phyloP scores from a whole-genome alignment of 768 basidiomycete species.

The Suillus americanus region DNA sequence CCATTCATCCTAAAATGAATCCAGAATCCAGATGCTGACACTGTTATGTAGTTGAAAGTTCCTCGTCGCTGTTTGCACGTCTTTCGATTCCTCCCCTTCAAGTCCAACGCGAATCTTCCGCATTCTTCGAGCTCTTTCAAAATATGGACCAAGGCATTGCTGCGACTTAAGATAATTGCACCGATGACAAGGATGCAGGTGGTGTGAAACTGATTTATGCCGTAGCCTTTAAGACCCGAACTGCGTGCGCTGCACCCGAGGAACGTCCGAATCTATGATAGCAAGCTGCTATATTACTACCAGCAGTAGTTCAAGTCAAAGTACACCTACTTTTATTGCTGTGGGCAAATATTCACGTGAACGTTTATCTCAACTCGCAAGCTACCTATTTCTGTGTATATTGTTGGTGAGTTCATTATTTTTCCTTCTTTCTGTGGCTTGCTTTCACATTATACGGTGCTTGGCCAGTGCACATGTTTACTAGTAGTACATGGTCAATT shows the following conservation, averaged over 20 bases:
- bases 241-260: neutral
- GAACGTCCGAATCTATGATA: neutral
- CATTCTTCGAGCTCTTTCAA: neutral
- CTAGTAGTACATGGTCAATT: neutral
- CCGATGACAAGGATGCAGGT: neutral
- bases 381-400: neutral
- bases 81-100: neutral
- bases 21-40: neutral
- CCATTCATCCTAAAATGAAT: neutral
- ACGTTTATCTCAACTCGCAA: neutral
- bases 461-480: neutral
- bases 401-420: neutral
- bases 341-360: neutral
- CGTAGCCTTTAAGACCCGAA: neutral
- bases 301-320: neutral
- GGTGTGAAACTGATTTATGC: neutral
- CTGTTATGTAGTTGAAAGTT: neutral
- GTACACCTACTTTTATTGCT: neutral
- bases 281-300: neutral
- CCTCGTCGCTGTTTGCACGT: constrained; percentile 1
- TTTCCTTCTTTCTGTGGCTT: neutral
- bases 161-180: neutral
- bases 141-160: neutral
- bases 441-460: neutral
- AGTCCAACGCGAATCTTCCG: neutral